Evolutionary conservation across 208 protist species (phyloP).

Genomic region (Leishmania lainsoni): DNA sequence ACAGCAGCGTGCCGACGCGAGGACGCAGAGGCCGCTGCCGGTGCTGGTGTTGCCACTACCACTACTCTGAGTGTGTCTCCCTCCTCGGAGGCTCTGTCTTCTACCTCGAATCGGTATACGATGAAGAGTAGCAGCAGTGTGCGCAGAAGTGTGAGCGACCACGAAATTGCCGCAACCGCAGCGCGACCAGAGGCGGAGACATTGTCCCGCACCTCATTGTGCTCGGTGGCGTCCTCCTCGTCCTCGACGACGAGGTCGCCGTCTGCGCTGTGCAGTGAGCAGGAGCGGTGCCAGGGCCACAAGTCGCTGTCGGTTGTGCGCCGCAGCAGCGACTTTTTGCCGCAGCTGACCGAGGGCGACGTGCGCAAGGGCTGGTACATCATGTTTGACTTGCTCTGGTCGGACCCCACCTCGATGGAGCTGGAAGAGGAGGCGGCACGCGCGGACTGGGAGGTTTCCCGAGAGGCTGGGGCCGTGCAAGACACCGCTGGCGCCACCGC

Average conservation of each 20-base stretch:
- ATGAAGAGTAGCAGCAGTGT: not conserved
- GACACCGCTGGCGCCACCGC: not conserved
- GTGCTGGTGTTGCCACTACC: not conserved
- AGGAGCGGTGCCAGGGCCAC: not conserved
- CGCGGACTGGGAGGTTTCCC: not conserved
- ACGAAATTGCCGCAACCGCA: not conserved
- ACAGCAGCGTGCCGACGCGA: conserved; percentile 27
- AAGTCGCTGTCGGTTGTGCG: not conserved
- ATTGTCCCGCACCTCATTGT: not conserved
- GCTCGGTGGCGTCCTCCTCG: not conserved
- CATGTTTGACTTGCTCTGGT: conserved; percentile 80
- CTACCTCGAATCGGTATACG: not conserved
- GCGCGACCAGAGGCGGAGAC: not conserved
- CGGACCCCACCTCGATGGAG: conserved; percentile 68
- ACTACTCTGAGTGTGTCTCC: not conserved
- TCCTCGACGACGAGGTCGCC: not conserved
- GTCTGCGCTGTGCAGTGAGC: not conserved
- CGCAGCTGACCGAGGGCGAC: conserved; percentile 30
- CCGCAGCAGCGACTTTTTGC: conserved; percentile 19
- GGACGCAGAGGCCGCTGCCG: conserved; percentile 13
- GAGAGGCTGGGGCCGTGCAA: not conserved
- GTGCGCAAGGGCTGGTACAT: conserved; percentile 62
- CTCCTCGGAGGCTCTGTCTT: not conserved
- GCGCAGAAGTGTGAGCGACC: not conserved
- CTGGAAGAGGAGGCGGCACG: conserved; percentile 5